Percentiles rank a stretch among this genome's conserved stretches.
Evolutionary conservation across 768 basidiomycete genomes (phyloP).

Genomic region (Auricularia auricula-judae): DNA sequence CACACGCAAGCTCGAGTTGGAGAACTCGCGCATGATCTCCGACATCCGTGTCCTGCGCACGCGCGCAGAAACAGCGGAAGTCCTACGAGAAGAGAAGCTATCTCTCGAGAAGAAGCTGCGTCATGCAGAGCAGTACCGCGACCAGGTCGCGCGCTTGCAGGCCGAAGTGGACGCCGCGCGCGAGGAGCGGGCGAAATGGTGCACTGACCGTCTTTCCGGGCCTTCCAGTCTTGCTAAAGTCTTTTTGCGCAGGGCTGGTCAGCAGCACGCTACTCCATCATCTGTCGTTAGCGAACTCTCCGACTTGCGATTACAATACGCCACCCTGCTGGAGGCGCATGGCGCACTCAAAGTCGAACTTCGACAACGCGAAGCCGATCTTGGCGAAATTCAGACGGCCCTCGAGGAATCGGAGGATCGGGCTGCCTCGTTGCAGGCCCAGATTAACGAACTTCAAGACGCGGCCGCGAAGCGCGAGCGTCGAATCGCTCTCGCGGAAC

Average conservation of each 20-base stretch:
- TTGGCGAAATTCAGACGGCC: conserved; percentile 28
- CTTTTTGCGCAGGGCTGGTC: conserved; percentile 25
- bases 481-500: conserved; percentile 33
- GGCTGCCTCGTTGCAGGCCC: conserved; percentile 23
- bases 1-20: conserved; percentile 45
- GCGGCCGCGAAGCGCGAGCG: conserved; percentile 27
- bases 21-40: conserved; percentile 41
- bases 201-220: conserved; percentile 7
- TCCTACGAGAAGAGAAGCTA: conserved; percentile 65
- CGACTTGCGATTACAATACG: conserved; percentile 48
- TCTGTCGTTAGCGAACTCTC: conserved; percentile 49
- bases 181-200: conserved; percentile 49
- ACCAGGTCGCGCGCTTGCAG: conserved; percentile 44
- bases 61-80: conserved; percentile 49
- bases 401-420: conserved; percentile 26
- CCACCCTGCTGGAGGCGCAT: conserved; percentile 54
- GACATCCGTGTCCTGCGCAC: conserved; percentile 47
- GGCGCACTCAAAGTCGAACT: conserved; percentile 46
- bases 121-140: conserved; percentile 42
- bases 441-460: conserved; percentile 30
- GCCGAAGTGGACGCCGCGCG: conserved; percentile 54
- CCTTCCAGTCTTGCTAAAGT: not conserved
- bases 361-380: conserved; percentile 41
- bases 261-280: conserved; percentile 23
- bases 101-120: conserved; percentile 43